These are phyloP conservation scores for Stentor coeruleus DNA, from an alignment of 73 alveolate species.

Conservation along the genomic window DNA sequence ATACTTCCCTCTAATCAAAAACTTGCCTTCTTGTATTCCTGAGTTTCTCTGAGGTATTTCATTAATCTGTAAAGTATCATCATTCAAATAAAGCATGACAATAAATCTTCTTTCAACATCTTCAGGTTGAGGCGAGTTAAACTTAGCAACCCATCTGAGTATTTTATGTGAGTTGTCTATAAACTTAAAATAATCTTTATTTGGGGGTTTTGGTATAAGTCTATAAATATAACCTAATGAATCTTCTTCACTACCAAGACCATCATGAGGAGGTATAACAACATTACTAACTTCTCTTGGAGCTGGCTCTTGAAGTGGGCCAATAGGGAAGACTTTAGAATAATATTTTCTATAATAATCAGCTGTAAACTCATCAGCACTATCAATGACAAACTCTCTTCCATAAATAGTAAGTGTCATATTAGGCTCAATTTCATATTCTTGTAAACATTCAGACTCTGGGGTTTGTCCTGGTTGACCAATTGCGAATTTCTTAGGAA, in stretches of 20 bases:
- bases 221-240: conserved; percentile 82
- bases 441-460: conserved; percentile 72
- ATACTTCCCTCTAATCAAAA: conserved; percentile 79
- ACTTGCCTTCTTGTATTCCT: conserved; percentile 14
- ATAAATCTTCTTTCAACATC: conserved; percentile 88
- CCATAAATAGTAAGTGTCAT: conserved; percentile 69
- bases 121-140: conserved; percentile 80
- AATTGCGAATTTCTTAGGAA: conserved; percentile 79
- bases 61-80: conserved; percentile 83
- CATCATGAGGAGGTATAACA: conserved; percentile 92
- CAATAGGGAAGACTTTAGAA: conserved; percentile 76
- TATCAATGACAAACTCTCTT: conserved; percentile 66
- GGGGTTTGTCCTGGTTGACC: conserved; percentile 88
- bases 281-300: conserved; percentile 13
- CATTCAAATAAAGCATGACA: conserved; percentile 78
- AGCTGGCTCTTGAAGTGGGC: conserved; percentile 65
- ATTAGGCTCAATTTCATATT: conserved; percentile 72
- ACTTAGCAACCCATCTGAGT: conserved; percentile 81
- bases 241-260: conserved; percentile 94
- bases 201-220: conserved; percentile 76
- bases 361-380: conserved; percentile 86
- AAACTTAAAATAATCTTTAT: conserved; percentile 89
- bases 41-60: conserved; percentile 91
- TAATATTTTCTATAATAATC: conserved; percentile 65
- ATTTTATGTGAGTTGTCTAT: conserved; percentile 80